Conservation (phyloP, 257 asterid species). For the Agastache rugosa region DNA sequence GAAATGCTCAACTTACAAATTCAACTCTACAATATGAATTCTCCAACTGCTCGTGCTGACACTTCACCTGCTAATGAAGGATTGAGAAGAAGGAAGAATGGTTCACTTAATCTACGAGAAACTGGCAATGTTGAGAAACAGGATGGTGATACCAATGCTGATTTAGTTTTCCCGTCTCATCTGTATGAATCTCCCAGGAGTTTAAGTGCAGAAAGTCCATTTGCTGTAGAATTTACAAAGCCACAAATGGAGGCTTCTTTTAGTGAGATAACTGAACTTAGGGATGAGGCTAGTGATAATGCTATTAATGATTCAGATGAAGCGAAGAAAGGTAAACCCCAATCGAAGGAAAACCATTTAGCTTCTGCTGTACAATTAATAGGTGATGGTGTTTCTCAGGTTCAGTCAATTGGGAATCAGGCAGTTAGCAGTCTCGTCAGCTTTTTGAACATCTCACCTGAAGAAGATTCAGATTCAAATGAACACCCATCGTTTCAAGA, state of each 20-base stretch:
- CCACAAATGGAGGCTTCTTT: slow-evolving; percentile 53
- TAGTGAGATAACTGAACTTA: slow-evolving; percentile 81
- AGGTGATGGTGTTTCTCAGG: slow-evolving; percentile 95
- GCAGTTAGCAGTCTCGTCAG: slow-evolving; percentile 90
- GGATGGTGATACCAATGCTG: slow-evolving; percentile 52
- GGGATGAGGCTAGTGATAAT: slow-evolving; percentile 56
- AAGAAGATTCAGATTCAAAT: slow-evolving; percentile 79
- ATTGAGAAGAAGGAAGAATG: slow-evolving; percentile 68
- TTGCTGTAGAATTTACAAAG: slow-evolving; percentile 54
- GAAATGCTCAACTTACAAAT: slow-evolving; percentile 97
- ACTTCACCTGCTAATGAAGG: slow-evolving; percentile 71
- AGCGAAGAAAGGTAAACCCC: slow-evolving; percentile 59
- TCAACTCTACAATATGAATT: slow-evolving; percentile 81
- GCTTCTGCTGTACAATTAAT: slow-evolving; percentile 91
- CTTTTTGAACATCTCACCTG: slow-evolving; percentile 80
- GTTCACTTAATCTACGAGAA: slow-evolving; percentile 51
- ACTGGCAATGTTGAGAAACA: slow-evolving; percentile 58
- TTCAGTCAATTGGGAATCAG: slow-evolving; percentile 94
- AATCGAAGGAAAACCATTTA: slow-evolving; percentile 71
- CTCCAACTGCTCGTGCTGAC: slow-evolving; percentile 56
- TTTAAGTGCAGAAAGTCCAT: slow-evolving; percentile 55
- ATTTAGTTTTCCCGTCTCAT: slow-evolving; percentile 50
- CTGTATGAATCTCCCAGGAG: slow-evolving; percentile 70
- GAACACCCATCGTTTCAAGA: slow-evolving; percentile 63
- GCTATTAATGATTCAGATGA: slow-evolving; percentile 48